Evolutionary conservation across 2,329 filamentous ascomycete genomes (phyloP).

Genomic region (Aureobasidium vineae): DNA sequence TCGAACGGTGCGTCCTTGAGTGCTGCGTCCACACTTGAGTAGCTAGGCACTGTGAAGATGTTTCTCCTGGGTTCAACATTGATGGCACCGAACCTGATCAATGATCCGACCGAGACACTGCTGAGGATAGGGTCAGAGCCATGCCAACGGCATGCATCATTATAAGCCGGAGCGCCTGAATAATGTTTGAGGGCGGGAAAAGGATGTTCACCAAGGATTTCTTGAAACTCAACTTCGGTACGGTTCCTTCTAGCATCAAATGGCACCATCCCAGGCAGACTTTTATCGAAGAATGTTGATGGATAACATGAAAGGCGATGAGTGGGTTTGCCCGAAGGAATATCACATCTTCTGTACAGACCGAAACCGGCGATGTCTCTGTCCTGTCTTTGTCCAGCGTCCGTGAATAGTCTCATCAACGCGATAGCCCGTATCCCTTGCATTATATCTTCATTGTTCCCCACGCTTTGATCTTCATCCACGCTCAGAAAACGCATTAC

Average conservation of each 20-base stretch:
- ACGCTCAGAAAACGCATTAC: conserved; percentile 8
- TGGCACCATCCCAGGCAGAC: background rate
- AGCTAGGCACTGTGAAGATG: background rate
- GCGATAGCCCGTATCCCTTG: background rate
- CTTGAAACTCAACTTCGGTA: background rate
- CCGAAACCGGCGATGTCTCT: background rate
- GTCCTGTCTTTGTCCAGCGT: background rate
- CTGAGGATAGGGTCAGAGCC: background rate
- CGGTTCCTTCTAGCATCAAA: background rate
- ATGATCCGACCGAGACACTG: background rate
- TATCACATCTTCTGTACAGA: background rate
- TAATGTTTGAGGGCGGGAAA: background rate
- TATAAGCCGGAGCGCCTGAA: background rate
- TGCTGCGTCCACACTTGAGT: background rate
- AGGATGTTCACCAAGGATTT: background rate
- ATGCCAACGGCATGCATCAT: background rate
- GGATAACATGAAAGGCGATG: background rate
- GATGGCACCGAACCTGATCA: background rate
- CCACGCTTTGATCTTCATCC: background rate
- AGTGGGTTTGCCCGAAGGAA: background rate
- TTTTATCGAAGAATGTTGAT: no score
- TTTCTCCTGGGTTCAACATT: background rate
- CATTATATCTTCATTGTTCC: background rate
- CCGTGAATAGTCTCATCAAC: background rate
- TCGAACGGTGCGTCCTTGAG: background rate